These are phyloP conservation scores for Vishniacozyma victoriae DNA, from an alignment of 768 basidiomycete genomes.

Conservation along the genomic window DNA sequence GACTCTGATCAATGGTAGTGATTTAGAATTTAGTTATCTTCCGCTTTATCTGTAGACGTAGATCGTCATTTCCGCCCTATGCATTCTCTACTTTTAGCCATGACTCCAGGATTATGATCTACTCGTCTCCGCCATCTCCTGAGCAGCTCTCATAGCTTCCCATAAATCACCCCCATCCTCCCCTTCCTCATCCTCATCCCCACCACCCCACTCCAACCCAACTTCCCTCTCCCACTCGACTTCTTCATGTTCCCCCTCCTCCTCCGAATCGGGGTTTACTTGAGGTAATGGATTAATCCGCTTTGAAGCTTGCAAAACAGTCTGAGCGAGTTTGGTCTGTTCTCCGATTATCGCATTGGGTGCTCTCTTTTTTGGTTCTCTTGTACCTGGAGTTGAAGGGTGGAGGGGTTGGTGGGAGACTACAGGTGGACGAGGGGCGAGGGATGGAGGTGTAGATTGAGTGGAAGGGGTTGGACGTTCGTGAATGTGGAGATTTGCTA, in stretches of 20 bases:
- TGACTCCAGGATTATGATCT: too few relatives aligned
- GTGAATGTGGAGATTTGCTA: conserved; percentile 19
- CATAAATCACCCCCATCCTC: too few relatives aligned
- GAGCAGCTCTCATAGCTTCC: conserved; percentile 8
- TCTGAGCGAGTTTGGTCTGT: conserved; percentile 1
- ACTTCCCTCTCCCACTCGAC: conserved; percentile 14
- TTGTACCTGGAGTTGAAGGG: not conserved
- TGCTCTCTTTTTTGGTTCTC: not conserved
- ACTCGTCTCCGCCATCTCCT: conserved; percentile 10
- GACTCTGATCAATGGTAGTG: too few relatives aligned
- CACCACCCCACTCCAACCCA: conserved; percentile 4
- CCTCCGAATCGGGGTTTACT: conserved; percentile 1
- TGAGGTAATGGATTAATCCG: conserved; percentile 1
- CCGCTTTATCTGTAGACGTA: too few relatives aligned
- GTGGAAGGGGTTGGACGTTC: conserved; percentile 11
- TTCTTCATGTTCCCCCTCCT: conserved; percentile 3
- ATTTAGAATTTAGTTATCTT: too few relatives aligned
- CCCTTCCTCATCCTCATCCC: conserved; percentile 12
- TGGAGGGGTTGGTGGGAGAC: not conserved
- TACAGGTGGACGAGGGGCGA: not conserved
- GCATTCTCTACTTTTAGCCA: too few relatives aligned
- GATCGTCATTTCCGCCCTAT: too few relatives aligned
- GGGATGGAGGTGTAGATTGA: not conserved
- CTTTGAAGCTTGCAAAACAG: conserved; percentile 7
- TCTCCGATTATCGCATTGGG: conserved; percentile 1